A percentile compares a stretch with the other conserved stretches of the same genome.
Conservation (phyloP, 2,329 filamentous ascomycete genomes). For the Parastagonospora nodorum region DNA sequence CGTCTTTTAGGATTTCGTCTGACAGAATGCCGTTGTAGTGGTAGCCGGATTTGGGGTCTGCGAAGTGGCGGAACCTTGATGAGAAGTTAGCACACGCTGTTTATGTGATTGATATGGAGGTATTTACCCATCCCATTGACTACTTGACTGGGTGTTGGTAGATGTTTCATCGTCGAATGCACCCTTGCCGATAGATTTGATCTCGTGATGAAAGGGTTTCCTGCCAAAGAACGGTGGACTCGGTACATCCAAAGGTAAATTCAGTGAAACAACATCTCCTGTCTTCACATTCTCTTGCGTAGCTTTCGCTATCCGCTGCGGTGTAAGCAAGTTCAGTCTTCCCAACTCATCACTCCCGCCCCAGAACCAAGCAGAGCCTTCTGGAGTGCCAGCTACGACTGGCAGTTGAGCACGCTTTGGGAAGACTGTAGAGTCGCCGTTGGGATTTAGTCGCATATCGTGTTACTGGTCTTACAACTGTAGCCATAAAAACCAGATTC, state of each 20-base stretch:
- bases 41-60: conserved; percentile 27
- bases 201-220: conserved; percentile 54
- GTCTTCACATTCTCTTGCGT: conserved; percentile 58
- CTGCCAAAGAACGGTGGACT: conserved; percentile 61
- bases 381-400: conserved; percentile 25
- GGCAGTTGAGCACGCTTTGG: conserved; percentile 26
- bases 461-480: not conserved
- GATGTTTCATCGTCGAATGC: conserved; percentile 36
- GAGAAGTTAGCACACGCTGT: no score
- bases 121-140: conserved; percentile 35
- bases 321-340: conserved; percentile 64
- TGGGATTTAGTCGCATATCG: conserved; percentile 25
- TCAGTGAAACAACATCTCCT: conserved; percentile 60
- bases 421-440: conserved; percentile 22
- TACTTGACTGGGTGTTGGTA: conserved; percentile 42
- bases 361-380: conserved; percentile 31
- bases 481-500: not conserved
- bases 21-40: conserved; percentile 41
- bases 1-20: conserved; percentile 30
- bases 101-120: no score
- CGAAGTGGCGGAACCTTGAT: conserved; percentile 40
- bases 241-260: conserved; percentile 63
- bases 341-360: conserved; percentile 52
- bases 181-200: conserved; percentile 19
- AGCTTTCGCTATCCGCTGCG: conserved; percentile 57